Evolutionary conservation across 805 yeast genomes (phyloP).

Genomic region (Starmerella scarabaei): DNA sequence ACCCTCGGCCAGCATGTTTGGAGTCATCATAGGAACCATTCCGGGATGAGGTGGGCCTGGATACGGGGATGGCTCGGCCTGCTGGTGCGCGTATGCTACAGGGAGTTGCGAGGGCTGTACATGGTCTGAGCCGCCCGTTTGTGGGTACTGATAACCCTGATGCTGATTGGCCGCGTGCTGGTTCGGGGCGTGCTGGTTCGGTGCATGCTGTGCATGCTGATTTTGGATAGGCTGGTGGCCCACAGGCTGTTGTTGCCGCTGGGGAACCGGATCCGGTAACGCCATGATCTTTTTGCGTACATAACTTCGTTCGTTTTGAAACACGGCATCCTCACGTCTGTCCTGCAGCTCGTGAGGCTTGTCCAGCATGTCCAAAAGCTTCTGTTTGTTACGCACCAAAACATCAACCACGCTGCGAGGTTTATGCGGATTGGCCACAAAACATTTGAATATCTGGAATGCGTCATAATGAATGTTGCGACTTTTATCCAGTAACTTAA

Average conservation of each 20-base stretch:
- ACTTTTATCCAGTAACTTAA: conserved; percentile 72
- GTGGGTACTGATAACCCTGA: no score
- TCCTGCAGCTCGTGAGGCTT: conserved; percentile 41
- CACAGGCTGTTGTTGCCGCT: no score
- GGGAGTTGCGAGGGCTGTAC: no score
- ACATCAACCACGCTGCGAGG: conserved; percentile 69
- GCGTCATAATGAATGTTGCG: conserved; percentile 82
- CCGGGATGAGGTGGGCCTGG: no score
- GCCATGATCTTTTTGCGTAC: conserved; percentile 57
- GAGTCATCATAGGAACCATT: neutral
- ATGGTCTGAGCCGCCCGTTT: no score
- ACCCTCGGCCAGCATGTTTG: neutral
- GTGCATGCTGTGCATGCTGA: no score
- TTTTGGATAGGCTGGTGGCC: no score
- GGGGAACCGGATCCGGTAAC: conserved; percentile 22
- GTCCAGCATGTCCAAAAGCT: conserved; percentile 55
- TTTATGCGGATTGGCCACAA: conserved; percentile 92
- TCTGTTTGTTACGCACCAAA: conserved; percentile 68
- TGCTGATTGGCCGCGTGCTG: no score
- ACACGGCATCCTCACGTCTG: conserved; percentile 49
- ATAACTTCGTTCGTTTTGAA: conserved; percentile 69
- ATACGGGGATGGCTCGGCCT: no score
- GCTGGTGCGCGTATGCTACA: no score
- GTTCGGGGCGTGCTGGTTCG: no score
- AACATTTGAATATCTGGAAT: conserved; percentile 83